These are phyloP conservation scores for Hypholoma fasciculare DNA, from an alignment of 768 basidiomycete species.

Conservation along the genomic window DNA sequence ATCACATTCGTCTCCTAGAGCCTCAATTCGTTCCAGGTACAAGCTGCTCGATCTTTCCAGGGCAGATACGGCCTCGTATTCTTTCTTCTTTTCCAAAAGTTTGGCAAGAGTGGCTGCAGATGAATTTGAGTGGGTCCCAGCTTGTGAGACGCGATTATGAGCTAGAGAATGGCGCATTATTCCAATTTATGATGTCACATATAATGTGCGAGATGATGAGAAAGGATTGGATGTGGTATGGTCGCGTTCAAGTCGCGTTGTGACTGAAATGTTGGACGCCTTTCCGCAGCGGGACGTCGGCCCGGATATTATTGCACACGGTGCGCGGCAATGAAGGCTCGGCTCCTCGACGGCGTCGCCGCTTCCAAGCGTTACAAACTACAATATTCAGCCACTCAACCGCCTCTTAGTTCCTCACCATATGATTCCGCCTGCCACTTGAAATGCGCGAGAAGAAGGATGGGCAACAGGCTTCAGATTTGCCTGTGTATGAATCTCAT, in stretches of 20 bases:
- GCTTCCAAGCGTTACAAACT: not conserved
- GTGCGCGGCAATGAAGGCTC: not conserved
- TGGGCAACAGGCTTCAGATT: constrained; percentile 22
- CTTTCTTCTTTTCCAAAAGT: constrained; percentile 78
- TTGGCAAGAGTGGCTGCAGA: constrained; percentile 53
- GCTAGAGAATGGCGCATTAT: constrained; percentile 61
- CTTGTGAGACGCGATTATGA: constrained; percentile 51
- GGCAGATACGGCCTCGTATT: constrained; percentile 73
- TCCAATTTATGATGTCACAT: not conserved
- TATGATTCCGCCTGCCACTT: constrained; percentile 15
- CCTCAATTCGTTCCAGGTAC: constrained; percentile 68
- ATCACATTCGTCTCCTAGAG: constrained; percentile 69
- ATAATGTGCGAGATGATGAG: not conserved
- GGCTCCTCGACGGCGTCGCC: not conserved
- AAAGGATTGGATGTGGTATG: too few species aligned
- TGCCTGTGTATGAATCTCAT: constrained; percentile 61
- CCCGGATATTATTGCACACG: not conserved
- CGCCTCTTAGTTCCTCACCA: not conserved
- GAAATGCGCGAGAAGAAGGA: constrained; percentile 38
- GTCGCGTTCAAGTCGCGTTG: too few species aligned
- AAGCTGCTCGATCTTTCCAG: constrained; percentile 63
- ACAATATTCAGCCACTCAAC: not conserved
- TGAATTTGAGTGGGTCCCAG: constrained; percentile 35
- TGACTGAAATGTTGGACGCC: not conserved
- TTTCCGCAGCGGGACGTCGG: not conserved